Evolutionary conservation across 2,329 filamentous ascomycete species (phyloP), one percentile per base, ranked within the genome.

Genomic region (Neobulgaria alba): DNA sequence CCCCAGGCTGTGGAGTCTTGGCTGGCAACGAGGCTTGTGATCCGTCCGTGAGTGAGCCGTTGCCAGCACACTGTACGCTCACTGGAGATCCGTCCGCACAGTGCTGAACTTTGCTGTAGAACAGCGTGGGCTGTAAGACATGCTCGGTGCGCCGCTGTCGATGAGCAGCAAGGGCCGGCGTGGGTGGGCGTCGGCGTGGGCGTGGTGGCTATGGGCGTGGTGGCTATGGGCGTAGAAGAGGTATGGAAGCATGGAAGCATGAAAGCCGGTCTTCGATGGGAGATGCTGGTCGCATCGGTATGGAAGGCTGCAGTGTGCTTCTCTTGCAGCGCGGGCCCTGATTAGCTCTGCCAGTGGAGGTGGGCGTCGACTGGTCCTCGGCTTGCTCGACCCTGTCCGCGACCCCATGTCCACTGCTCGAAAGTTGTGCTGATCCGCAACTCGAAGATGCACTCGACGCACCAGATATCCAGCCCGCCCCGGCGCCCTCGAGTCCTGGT

Each of bases 241-340:
- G 7, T 20, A 26, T 38, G 15, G 34, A 36, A 36, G 34, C 21
- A 36, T 2, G 35, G 19, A 36, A 19, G 21, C 14, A 41, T 36
- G 16, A 30, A 34, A 35, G 32, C 36, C 35, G 23, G 23, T 17
- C 19, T n/a, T 37, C n/a, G 29, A 38, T n/a, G 39, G 30, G 38
- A 33, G 21, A 21, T 16, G 10, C 39, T 38, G 42, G n/a, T n/a
- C n/a, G n/a, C n/a, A n/a, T 37, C 44, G 52, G 52, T 44, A 53
- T 57, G 43, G 55, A 57, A 57, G 52, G 47, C 51, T 57, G 53
- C 52, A 53, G 45, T 45, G 51, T 45, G 47, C 52, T 54, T 57
- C 54, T 42, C 46, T 45, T 50, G 51, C 52, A 50, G 41, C 23
- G 23, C 7, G 23, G 7, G 7, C 7, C 12, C 23, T 26, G 23